Evolutionary conservation across 495 filamentous ascomycete genomes (phyloP).

Genomic region (Talaromyces wortmannii): DNA sequence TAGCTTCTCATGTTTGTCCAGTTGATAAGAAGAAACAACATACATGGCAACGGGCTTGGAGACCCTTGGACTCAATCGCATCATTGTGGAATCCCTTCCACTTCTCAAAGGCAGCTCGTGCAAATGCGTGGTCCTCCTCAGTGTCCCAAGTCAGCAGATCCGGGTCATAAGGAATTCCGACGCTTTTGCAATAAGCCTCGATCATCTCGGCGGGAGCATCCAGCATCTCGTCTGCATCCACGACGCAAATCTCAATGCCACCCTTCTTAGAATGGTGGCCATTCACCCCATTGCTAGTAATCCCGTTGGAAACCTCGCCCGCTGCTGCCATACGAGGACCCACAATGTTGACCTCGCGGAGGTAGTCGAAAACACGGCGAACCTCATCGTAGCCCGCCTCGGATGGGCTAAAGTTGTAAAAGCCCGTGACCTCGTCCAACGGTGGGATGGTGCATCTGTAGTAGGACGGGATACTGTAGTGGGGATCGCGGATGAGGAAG

Average conservation of each 20-base stretch:
- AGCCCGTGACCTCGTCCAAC: slow-evolving; percentile 71
- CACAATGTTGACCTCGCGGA: slow-evolving; percentile 53
- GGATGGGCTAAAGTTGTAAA: slow-evolving; percentile 72
- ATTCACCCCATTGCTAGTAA: slow-evolving; percentile 14
- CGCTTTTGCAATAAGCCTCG: slow-evolving; percentile 67
- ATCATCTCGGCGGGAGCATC: slow-evolving; percentile 71
- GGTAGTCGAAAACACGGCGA: slow-evolving; percentile 76
- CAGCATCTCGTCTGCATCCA: slow-evolving; percentile 92
- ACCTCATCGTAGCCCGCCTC: slow-evolving; percentile 92
- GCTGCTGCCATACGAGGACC: slow-evolving; percentile 51
- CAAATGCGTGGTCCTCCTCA: slow-evolving; percentile 56
- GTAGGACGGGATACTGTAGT: slow-evolving; percentile 80
- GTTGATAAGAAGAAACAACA: slow-evolving; percentile 23
- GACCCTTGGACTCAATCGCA: slow-evolving; percentile 68
- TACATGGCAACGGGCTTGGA: slow-evolving; percentile 69
- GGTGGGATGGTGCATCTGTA: slow-evolving; percentile 95
- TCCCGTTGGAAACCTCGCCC: slow-evolving; percentile 13
- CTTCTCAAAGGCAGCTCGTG: slow-evolving; percentile 75
- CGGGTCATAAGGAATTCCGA: slow-evolving; percentile 62
- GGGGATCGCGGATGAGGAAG: slow-evolving; percentile 95
- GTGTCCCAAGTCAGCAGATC: slow-evolving; percentile 80
- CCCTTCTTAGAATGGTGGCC: slow-evolving; percentile 18
- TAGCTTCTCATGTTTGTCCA: not conserved
- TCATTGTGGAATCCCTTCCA: slow-evolving; percentile 97
- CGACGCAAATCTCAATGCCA: slow-evolving; percentile 65